Evolutionary conservation across 2,329 filamentous ascomycete genomes (phyloP).

Genomic region (Emericellopsis atlantica): DNA sequence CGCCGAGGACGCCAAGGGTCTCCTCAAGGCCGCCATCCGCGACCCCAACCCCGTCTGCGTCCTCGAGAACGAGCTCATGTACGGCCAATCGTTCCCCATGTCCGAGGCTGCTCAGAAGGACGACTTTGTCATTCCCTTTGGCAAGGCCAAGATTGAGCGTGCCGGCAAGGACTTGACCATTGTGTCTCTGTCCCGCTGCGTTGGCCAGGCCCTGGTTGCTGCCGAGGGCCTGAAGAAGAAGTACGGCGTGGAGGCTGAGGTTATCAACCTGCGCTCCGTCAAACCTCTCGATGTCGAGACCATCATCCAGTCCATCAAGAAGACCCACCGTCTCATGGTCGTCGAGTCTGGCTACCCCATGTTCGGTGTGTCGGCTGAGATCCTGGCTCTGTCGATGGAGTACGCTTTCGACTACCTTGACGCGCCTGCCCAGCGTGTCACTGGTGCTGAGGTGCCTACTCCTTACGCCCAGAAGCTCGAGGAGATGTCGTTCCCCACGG

Average conservation of each 20-base stretch:
- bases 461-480: conserved; percentile 90
- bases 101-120: conserved; percentile 90
- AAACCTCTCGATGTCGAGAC: conserved; percentile 94
- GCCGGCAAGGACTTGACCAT: conserved; percentile 92
- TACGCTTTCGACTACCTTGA: conserved; percentile 98
- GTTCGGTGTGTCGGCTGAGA: conserved; percentile 85
- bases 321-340: conserved; percentile 82
- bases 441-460: conserved; percentile 92
- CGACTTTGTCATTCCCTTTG: conserved; percentile 94
- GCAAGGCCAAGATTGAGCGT: conserved; percentile 98
- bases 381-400: conserved; percentile 90
- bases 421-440: conserved; percentile 84
- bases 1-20: conserved; percentile 94
- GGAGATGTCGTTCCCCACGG: conserved; percentile 88
- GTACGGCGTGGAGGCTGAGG: conserved; percentile 90
- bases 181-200: conserved; percentile 86
- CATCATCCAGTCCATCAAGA: conserved; percentile 96
- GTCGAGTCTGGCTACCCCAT: conserved; percentile 95
- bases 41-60: conserved; percentile 96
- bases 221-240: conserved; percentile 91
- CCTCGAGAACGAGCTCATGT: conserved; percentile 81
- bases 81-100: conserved; percentile 93
- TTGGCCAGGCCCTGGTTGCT: conserved; percentile 79
- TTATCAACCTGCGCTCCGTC: conserved; percentile 94
- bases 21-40: conserved; percentile 93